phyloP scores from a whole-genome alignment of 805 yeast genomes.

The Kodamaea leandrae region DNA sequence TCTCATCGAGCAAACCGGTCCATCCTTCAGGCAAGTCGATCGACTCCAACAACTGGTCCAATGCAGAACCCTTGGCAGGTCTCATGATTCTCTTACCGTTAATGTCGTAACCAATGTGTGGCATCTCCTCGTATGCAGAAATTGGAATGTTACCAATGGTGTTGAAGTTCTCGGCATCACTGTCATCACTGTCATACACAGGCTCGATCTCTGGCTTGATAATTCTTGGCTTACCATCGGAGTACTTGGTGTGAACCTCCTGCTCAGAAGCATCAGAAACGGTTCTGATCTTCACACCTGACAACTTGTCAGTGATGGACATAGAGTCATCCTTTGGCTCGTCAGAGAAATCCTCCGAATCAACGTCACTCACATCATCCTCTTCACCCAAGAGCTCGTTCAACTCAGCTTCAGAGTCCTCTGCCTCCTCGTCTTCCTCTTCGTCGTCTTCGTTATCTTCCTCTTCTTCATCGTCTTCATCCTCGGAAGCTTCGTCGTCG shows the following conservation, averaged over 20 bases:
- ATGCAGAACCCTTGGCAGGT: slow-evolving; percentile 95
- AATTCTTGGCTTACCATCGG: slow-evolving; percentile 79
- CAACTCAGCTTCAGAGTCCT: slow-evolving; percentile 56
- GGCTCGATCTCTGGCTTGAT: slow-evolving; percentile 91
- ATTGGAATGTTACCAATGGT: slow-evolving; percentile 93
- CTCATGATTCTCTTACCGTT: slow-evolving; percentile 98
- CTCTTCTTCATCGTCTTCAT: slow-evolving; percentile 17
- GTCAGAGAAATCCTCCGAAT: slow-evolving; percentile 49
- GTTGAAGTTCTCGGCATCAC: slow-evolving; percentile 74
- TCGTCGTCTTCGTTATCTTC: slow-evolving; percentile 17
- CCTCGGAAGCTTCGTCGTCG: slow-evolving; percentile 43
- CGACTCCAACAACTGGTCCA: slow-evolving; percentile 82
- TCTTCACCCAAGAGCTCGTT: slow-evolving; percentile 59
- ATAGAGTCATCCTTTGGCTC: slow-evolving; percentile 51
- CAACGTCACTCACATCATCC: slow-evolving; percentile 41
- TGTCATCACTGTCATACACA: slow-evolving; percentile 90
- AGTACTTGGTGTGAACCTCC: slow-evolving; percentile 45
- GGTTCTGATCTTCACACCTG: slow-evolving; percentile 53
- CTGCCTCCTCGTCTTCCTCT: slow-evolving; percentile 27
- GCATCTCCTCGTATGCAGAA: slow-evolving; percentile 93
- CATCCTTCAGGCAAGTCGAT: slow-evolving; percentile 97
- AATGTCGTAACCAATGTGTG: slow-evolving; percentile 94
- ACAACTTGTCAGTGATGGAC: slow-evolving; percentile 52
- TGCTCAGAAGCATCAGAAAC: slow-evolving; percentile 34
- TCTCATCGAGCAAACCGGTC: slow-evolving; percentile 92